phyloP scores from a whole-genome alignment of 805 yeast species.

The Cyberlindnera veronae region DNA sequence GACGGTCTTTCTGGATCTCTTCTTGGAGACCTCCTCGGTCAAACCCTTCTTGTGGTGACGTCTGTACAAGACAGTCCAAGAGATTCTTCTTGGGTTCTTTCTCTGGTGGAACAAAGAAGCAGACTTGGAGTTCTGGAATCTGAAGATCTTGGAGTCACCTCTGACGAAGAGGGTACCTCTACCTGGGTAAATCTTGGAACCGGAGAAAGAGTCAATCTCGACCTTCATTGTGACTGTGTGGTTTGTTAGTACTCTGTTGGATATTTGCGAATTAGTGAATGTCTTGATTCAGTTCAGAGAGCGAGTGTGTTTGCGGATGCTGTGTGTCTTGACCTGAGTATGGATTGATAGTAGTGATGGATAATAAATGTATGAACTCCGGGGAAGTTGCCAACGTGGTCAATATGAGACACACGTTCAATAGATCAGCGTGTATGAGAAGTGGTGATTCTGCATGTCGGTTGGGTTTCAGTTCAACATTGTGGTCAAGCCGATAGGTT shows the following conservation, averaged over 20 bases:
- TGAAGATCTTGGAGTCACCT: constrained; percentile 99
- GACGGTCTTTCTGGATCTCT: constrained; percentile 95
- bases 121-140: constrained; percentile 97
- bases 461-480: too few relatives aligned
- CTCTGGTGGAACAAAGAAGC: constrained; percentile 98
- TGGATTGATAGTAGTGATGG: too few relatives aligned
- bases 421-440: too few relatives aligned
- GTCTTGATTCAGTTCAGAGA: not conserved
- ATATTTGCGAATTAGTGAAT: not conserved
- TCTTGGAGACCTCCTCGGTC: constrained; percentile 96
- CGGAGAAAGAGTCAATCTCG: constrained; percentile 99
- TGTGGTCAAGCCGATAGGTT: too few relatives aligned
- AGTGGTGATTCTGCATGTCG: too few relatives aligned
- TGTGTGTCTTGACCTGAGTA: too few relatives aligned
- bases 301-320: not conserved
- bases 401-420: too few relatives aligned
- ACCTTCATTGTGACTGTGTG: constrained; percentile 74
- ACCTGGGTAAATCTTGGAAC: constrained; percentile 99
- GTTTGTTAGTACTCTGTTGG: constrained; percentile 22
- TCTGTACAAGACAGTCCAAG: constrained; percentile 99
- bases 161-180: constrained; percentile 99
- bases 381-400: too few relatives aligned
- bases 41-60: constrained; percentile 99
- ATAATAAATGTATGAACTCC: too few relatives aligned
- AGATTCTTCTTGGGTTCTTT: constrained; percentile 99